Evolutionary conservation across 1,284 basidiomycete genomes (phyloP).

Genomic region (Trichosporon sp.): DNA sequence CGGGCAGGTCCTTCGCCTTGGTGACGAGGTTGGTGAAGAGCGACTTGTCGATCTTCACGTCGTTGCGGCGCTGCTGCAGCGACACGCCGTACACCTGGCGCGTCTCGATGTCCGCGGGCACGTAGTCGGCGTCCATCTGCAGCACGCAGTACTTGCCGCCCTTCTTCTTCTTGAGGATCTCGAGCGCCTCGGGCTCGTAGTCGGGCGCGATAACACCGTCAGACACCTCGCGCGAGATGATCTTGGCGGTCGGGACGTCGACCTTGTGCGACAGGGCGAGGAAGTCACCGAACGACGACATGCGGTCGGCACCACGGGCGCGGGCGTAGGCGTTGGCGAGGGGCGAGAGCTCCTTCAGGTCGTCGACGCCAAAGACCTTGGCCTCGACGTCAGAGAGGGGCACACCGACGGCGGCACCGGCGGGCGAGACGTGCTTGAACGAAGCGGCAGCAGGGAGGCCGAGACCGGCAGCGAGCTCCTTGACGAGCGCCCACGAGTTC

Average conservation of each 20-base stretch:
- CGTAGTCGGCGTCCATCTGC: slow-evolving; percentile 78
- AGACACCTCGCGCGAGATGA: slow-evolving; percentile 96
- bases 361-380: slow-evolving; percentile 94
- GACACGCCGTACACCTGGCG: slow-evolving; percentile 92
- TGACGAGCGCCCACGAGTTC: slow-evolving; percentile 95
- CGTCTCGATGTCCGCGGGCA: slow-evolving; percentile 75
- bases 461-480: slow-evolving; percentile 79
- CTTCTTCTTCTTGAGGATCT: slow-evolving; percentile 93
- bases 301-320: slow-evolving; percentile 93
- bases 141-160: slow-evolving; percentile 98
- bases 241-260: slow-evolving; percentile 88
- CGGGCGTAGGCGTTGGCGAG: slow-evolving; percentile 93
- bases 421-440: slow-evolving; percentile 99
- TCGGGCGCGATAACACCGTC: slow-evolving; percentile 97
- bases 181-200: slow-evolving; percentile 81
- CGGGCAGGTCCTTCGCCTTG: slow-evolving; percentile 74
- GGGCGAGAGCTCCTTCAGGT: slow-evolving; percentile 80
- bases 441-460: slow-evolving; percentile 89
- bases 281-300: slow-evolving; percentile 99
- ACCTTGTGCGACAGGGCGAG: slow-evolving; percentile 90
- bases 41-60: slow-evolving; percentile 75
- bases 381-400: slow-evolving; percentile 81
- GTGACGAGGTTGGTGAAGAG: slow-evolving; percentile 87
- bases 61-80: slow-evolving; percentile 87
- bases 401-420: slow-evolving; percentile 88